Conservation (phyloP, 768 basidiomycete species). For the Agaricus sinodeliciosus region DNA sequence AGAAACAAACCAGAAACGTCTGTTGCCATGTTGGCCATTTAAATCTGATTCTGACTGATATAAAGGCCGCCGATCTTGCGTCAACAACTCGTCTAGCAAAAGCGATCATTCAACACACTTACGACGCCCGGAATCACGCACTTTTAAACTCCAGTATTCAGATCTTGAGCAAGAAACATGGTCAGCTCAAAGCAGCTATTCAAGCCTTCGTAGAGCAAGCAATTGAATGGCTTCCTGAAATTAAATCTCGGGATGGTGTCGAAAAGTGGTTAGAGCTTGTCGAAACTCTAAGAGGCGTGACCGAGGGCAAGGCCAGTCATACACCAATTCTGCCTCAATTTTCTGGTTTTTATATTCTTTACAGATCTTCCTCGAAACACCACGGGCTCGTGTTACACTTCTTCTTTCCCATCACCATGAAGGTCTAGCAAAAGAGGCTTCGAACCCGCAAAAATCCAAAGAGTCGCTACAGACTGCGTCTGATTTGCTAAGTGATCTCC, state of each 20-base stretch:
- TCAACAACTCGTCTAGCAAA: conserved; percentile 89
- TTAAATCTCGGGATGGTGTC: conserved; percentile 59
- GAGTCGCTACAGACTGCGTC: conserved; percentile 81
- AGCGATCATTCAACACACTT: conserved; percentile 63
- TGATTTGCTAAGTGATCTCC: conserved; percentile 88
- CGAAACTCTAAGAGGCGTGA: conserved; percentile 83
- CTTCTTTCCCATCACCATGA: conserved; percentile 85
- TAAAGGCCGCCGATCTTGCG: conserved; percentile 81
- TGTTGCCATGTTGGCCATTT: conserved; percentile 16
- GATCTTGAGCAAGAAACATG: conserved; percentile 88
- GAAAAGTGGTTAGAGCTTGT: conserved; percentile 83
- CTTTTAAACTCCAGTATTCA: conserved; percentile 66
- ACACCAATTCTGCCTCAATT: neutral
- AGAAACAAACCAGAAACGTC: conserved; percentile 97
- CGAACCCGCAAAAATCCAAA: conserved; percentile 30
- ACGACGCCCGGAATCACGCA: conserved; percentile 62
- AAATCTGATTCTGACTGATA: neutral
- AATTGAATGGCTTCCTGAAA: conserved; percentile 75
- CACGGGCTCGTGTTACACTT: conserved; percentile 90
- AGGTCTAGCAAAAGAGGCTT: conserved; percentile 33
- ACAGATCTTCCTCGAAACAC: conserved; percentile 95
- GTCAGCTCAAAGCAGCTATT: conserved; percentile 86
- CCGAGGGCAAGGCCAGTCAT: conserved; percentile 86
- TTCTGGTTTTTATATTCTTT: neutral
- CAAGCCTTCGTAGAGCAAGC: conserved; percentile 88